Base-by-base conservation (phyloP, 352 stramenopile genomes). In the Phytophthora vignae region DNA sequence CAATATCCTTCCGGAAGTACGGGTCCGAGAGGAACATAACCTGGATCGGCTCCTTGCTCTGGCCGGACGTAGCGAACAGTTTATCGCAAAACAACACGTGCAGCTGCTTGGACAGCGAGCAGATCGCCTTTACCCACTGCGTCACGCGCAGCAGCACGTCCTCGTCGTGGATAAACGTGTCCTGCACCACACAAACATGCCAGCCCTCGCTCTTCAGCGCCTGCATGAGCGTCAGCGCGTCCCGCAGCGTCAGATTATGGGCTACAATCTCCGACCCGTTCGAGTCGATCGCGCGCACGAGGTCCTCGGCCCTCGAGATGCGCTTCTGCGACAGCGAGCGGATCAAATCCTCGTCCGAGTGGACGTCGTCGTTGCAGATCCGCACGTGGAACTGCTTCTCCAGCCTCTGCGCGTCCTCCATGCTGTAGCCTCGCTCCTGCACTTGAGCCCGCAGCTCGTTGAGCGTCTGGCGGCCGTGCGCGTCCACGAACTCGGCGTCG, bases 311-410 rank as follows among this genome's bases (percentile, higher is more conserved):
- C 7, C 77, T 78, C 0, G 74, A 62, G 42, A 96, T 93, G 50
- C 82, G 57, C 62, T 97, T 94, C 53, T 90, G 71, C 5, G 74
- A 84, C n/a, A 99, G 69, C 4, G 96, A 98, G 4, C 81, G 82
- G 71, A 99, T 97, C 12, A 99, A 90, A 67, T 99, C 96, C 55
- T 99, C 95, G 69, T 98, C 98, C 3, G 97, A 99, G 74, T 99
- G 98, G 3, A 99, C 95, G 66, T 99, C 98, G 73, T 99, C 97
- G 78, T 99, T 99, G 82, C 98, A 98, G 46, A 99, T 91, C 8
- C 96, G 78, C 22, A 99, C 83, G 58, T 97, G 91, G 44, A 99
- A 90, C 9, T 79, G 70, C n/a, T 82, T 90, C 36, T 83, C 85
- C 44, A 67, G 68, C n/a, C 9, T 17, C 48, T 67, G 74, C 19